Evolutionary conservation across 768 basidiomycete genomes (phyloP).

Genomic region (Leccinum arenicola): DNA sequence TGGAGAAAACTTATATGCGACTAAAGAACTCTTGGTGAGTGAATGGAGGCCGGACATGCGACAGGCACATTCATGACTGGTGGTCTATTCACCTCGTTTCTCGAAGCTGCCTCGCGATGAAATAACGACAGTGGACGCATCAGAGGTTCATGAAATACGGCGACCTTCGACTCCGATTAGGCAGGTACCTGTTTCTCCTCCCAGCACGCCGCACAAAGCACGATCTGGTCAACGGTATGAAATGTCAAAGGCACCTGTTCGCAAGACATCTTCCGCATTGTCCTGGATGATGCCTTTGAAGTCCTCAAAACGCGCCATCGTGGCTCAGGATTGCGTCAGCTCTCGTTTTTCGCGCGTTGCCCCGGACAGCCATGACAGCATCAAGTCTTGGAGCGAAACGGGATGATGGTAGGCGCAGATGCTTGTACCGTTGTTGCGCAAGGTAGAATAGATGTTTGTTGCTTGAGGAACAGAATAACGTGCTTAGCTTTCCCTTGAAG

Average conservation of each 20-base stretch:
- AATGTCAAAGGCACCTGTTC: slow-evolving; percentile 8
- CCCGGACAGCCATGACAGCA: slow-evolving; percentile 30
- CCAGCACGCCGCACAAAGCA: slow-evolving; percentile 26
- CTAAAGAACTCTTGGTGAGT: slow-evolving; percentile 19
- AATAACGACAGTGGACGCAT: not conserved
- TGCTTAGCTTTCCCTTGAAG: not conserved
- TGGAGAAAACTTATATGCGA: slow-evolving; percentile 9
- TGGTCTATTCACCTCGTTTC: slow-evolving; percentile 1
- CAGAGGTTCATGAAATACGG: not conserved
- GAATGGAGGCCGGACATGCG: not conserved
- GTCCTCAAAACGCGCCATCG: slow-evolving; percentile 6
- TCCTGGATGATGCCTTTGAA: slow-evolving; percentile 28
- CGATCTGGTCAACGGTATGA: slow-evolving; percentile 16
- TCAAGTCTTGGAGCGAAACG: slow-evolving; percentile 37
- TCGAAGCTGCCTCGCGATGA: slow-evolving; percentile 10
- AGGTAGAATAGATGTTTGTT: not conserved
- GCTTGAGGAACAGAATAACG: not conserved
- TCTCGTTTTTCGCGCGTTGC: slow-evolving; percentile 7
- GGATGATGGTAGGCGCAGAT: not conserved
- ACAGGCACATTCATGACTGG: slow-evolving; percentile 4
- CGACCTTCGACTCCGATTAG: slow-evolving; percentile 22
- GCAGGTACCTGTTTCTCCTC: slow-evolving; percentile 17
- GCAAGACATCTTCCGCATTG: slow-evolving; percentile 22
- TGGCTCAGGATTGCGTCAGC: slow-evolving; percentile 5
- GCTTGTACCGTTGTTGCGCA: not conserved